Evolutionary conservation across 352 stramenopile species (phyloP).

Genomic region (Peronospora farinosa): DNA sequence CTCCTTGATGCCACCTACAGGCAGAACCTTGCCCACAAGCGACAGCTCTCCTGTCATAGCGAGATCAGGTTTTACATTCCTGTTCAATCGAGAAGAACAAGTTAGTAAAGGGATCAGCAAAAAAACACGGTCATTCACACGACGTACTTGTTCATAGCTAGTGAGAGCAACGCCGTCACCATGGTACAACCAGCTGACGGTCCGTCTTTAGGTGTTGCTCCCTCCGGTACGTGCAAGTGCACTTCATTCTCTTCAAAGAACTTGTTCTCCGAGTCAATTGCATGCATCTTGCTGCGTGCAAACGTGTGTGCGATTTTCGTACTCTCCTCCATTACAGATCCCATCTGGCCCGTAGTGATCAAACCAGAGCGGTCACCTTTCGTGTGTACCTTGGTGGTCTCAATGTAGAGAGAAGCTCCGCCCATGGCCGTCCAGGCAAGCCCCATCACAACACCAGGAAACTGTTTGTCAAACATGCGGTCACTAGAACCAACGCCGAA

Average conservation of each 20-base stretch:
- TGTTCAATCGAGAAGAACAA: slow-evolving; percentile 17
- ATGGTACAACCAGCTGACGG: slow-evolving; percentile 97
- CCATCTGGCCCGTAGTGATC: slow-evolving; percentile 93
- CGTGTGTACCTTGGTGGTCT: slow-evolving; percentile 78
- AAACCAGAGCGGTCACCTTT: slow-evolving; percentile 61
- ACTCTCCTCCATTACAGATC: slow-evolving; percentile 98
- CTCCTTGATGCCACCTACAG: slow-evolving; percentile 98
- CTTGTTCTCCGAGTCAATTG: slow-evolving; percentile 68
- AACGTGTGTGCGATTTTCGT: slow-evolving; percentile 96
- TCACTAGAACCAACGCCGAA: slow-evolving; percentile 55
- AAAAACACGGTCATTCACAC: background rate
- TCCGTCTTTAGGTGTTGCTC: slow-evolving; percentile 97
- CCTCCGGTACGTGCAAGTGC: slow-evolving; percentile 98
- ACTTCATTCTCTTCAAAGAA: slow-evolving; percentile 95
- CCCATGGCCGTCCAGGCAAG: slow-evolving; percentile 98
- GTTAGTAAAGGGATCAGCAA: slow-evolving; percentile 13
- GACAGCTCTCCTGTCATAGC: slow-evolving; percentile 97
- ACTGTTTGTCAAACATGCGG: slow-evolving; percentile 93
- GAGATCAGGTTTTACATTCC: slow-evolving; percentile 90
- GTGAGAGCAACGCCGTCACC: slow-evolving; percentile 93
- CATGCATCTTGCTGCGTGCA: slow-evolving; percentile 74
- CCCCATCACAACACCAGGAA: slow-evolving; percentile 96
- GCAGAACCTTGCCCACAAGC: slow-evolving; percentile 97
- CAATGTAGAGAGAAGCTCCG: slow-evolving; percentile 98
- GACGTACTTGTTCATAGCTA: slow-evolving; percentile 91